phyloP scores from a whole-genome alignment of 2,329 filamentous ascomycete species.

The Fusarium tricinctum region DNA sequence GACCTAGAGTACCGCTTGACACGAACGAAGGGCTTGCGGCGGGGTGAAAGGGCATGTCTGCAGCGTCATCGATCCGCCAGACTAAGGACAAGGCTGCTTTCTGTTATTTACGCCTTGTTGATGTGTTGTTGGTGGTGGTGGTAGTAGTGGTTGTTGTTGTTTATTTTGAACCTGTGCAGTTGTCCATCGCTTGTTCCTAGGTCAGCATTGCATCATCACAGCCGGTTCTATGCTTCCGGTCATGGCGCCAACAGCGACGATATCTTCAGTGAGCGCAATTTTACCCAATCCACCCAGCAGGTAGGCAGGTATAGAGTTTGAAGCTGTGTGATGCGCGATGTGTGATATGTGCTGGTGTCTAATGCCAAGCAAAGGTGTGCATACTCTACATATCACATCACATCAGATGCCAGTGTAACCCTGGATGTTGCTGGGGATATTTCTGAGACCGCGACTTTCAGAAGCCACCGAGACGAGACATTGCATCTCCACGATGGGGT shows the following conservation, averaged over 20 bases:
- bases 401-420: neutral
- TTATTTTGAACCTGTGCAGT: neutral
- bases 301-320: constrained; percentile 12
- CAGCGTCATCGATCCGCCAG: constrained; percentile 40
- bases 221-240: constrained; percentile 7
- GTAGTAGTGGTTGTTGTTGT: neutral
- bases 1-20: constrained; percentile 5
- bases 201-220: constrained; percentile 39
- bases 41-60: constrained; percentile 35
- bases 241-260: constrained; percentile 6
- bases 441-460: neutral
- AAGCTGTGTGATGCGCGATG: too few species aligned
- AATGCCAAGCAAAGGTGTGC: constrained; percentile 12
- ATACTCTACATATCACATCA: neutral
- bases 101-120: constrained; percentile 8
- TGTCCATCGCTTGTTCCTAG: constrained; percentile 7
- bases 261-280: constrained; percentile 11
- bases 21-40: constrained; percentile 20
- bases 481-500: constrained; percentile 4
- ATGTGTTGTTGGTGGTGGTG: neutral
- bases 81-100: constrained; percentile 28
- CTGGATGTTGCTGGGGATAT: constrained; percentile 17
- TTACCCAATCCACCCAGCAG: constrained; percentile 6
- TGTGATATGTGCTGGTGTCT: too few species aligned
- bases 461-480: constrained; percentile 33